Conservation (phyloP, 352 stramenopile genomes). For the Phytophthora cryptogea region DNA sequence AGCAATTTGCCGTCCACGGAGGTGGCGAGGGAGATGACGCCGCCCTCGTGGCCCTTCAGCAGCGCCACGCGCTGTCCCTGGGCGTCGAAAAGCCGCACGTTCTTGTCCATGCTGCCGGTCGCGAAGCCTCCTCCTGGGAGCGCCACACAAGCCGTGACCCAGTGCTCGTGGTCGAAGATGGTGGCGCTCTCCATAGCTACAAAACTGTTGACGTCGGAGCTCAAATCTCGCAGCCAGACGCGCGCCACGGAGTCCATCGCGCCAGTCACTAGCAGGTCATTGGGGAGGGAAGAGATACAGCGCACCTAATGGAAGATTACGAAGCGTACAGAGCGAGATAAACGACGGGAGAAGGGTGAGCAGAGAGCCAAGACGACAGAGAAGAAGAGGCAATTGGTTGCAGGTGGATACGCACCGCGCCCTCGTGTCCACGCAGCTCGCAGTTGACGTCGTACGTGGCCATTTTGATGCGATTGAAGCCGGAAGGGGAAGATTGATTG, state of each 20-base stretch:
- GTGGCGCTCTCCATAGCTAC: conserved; percentile 52
- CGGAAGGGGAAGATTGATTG: conserved; percentile 15
- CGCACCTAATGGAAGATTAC: conserved; percentile 48
- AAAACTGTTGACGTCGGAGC: conserved; percentile 27
- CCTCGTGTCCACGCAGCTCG: conserved; percentile 76
- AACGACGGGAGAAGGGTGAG: not conserved
- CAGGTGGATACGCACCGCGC: conserved; percentile 53
- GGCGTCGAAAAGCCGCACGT: conserved; percentile 65
- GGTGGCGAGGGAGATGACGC: conserved; percentile 73
- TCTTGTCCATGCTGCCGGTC: conserved; percentile 83
- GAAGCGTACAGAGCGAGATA: conserved; percentile 9
- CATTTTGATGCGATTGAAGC: conserved; percentile 15
- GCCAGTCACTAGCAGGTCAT: conserved; percentile 66
- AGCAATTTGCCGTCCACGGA: conserved; percentile 45
- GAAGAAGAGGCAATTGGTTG: not conserved
- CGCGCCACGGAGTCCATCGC: conserved; percentile 76
- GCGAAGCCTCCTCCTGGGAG: conserved; percentile 63
- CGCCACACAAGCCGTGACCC: conserved; percentile 67
- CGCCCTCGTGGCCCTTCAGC: conserved; percentile 69
- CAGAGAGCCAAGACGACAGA: conserved; percentile 4
- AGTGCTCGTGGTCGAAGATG: conserved; percentile 84
- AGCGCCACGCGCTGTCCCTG: conserved; percentile 46
- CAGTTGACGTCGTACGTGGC: conserved; percentile 39
- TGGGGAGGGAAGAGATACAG: conserved; percentile 52
- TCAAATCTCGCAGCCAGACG: conserved; percentile 51